Conservation (phyloP, 179 eudicot species). For the Silene noctiflora region DNA sequence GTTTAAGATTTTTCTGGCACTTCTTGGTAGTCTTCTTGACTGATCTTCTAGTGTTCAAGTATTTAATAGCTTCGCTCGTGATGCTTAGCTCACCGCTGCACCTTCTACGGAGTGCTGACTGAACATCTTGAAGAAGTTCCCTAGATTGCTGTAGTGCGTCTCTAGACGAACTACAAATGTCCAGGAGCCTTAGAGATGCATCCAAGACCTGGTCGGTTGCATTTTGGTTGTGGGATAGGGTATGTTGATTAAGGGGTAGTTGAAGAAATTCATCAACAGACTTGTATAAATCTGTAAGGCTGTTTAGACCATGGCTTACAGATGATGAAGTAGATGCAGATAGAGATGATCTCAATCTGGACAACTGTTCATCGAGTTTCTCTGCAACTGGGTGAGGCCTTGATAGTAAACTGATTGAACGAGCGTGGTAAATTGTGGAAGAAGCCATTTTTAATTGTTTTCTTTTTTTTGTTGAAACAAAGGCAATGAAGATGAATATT, state of each 20-base stretch:
- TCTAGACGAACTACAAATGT: constrained; percentile 33
- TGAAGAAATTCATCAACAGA: constrained; percentile 32
- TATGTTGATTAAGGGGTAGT: constrained; percentile 31
- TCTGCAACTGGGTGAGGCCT: constrained; percentile 31
- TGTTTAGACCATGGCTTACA: constrained; percentile 20
- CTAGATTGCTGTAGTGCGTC: constrained; percentile 30
- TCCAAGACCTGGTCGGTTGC: constrained; percentile 27
- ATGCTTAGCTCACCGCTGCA: constrained; percentile 27
- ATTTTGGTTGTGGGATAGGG: constrained; percentile 13
- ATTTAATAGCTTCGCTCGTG: constrained; percentile 24
- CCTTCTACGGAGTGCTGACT: constrained; percentile 33
- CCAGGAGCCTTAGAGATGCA: constrained; percentile 38
- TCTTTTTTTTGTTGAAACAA: neutral
- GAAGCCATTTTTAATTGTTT: constrained; percentile 28
- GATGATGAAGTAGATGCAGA: constrained; percentile 31
- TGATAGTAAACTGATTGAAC: constrained; percentile 42
- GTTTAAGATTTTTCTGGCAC: constrained; percentile 26
- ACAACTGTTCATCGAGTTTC: constrained; percentile 31
- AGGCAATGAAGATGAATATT: neutral
- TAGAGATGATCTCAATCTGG: constrained; percentile 34
- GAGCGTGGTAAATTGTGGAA: constrained; percentile 28
- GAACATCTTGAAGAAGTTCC: constrained; percentile 26
- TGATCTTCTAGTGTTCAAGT: constrained; percentile 23
- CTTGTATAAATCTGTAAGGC: constrained; percentile 31
- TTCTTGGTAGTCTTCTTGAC: constrained; percentile 33